A percentile compares a stretch with the other conserved stretches of the same genome.
Conservation (phyloP, 2,329 filamentous ascomycete genomes). For the Teratosphaeria nubilosa region DNA sequence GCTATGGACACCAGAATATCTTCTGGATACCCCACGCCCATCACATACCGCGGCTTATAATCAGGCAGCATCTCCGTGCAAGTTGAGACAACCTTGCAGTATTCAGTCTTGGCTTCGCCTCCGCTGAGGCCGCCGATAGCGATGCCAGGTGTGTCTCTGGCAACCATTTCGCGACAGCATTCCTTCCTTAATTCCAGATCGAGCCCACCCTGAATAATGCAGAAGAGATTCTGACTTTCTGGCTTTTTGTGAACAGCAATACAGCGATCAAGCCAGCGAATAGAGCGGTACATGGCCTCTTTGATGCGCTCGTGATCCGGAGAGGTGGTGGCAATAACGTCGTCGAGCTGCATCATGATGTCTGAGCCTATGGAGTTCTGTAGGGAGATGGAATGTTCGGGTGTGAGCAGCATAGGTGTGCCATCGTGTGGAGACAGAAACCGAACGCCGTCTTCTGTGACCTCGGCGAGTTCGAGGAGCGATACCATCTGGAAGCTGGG, state of each 20-base stretch:
- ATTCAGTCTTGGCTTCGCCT: constrained; percentile 87
- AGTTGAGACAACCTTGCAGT: constrained; percentile 72
- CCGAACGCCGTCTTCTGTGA: constrained; percentile 90
- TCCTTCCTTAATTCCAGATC: constrained; percentile 75
- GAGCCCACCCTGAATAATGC: constrained; percentile 93
- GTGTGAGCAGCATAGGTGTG: constrained; percentile 89
- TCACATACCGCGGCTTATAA: constrained; percentile 93
- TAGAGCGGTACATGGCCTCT: constrained; percentile 87
- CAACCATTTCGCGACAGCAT: constrained; percentile 81
- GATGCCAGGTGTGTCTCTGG: constrained; percentile 84
- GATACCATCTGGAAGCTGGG: constrained; percentile 97
- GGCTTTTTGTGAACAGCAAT: constrained; percentile 81
- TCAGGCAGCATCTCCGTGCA: constrained; percentile 81
- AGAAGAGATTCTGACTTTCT: constrained; percentile 82
- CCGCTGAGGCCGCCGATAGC: constrained; percentile 92
- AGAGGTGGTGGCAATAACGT: constrained; percentile 92
- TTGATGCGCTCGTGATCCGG: constrained; percentile 80
- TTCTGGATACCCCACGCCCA: constrained; percentile 96
- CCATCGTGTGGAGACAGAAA: constrained; percentile 97
- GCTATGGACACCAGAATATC: constrained; percentile 90
- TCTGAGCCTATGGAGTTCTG: constrained; percentile 97
- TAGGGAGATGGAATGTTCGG: constrained; percentile 89
- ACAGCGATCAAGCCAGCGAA: constrained; percentile 93
- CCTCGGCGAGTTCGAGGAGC: constrained; percentile 78
- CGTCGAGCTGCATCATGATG: constrained; percentile 99